Conservation (phyloP, 1,139 yeast species). For the Groenewaldozyma sp. region DNA sequence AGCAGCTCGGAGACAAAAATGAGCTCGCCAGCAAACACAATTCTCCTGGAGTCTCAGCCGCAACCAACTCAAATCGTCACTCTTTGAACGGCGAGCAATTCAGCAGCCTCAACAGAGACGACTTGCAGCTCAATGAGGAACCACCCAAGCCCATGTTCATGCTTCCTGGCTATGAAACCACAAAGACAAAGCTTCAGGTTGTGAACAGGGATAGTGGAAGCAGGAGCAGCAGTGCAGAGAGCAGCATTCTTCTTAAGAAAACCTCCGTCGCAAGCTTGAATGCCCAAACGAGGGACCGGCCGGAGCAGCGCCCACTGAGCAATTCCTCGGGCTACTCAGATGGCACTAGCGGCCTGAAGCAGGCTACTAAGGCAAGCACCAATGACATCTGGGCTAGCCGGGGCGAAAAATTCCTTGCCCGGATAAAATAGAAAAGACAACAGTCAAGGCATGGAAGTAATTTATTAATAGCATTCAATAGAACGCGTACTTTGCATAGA, state of each 20-base stretch:
- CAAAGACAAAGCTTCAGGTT: constrained; percentile 18
- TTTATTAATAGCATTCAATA: not conserved
- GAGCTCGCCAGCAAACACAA: no score
- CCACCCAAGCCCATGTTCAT: constrained; percentile 14
- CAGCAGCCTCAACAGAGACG: constrained; percentile 1
- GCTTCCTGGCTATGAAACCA: constrained; percentile 21
- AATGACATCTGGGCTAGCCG: constrained; percentile 14
- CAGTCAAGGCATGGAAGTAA: no score
- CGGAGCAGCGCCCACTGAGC: no score
- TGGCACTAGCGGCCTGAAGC: not conserved
- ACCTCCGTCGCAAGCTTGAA: not conserved
- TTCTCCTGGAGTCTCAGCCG: no score
- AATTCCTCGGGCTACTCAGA: constrained; percentile 1
- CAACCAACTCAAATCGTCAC: not conserved
- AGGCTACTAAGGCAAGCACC: constrained; percentile 1
- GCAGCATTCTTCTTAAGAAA: constrained; percentile 1
- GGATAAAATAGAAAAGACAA: constrained; percentile 2
- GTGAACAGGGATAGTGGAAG: constrained; percentile 14
- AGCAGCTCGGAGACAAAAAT: no score
- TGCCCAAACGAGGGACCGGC: not conserved
- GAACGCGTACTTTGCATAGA: not conserved
- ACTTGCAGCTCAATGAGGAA: not conserved
- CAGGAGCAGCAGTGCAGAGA: constrained; percentile 6
- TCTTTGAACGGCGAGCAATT: constrained; percentile 6
- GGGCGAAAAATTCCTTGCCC: constrained; percentile 12